Percentiles rank a stretch among this genome's conserved stretches.
Evolutionary conservation across 768 basidiomycete genomes (phyloP).

Genomic region (Saitozyma sp.): DNA sequence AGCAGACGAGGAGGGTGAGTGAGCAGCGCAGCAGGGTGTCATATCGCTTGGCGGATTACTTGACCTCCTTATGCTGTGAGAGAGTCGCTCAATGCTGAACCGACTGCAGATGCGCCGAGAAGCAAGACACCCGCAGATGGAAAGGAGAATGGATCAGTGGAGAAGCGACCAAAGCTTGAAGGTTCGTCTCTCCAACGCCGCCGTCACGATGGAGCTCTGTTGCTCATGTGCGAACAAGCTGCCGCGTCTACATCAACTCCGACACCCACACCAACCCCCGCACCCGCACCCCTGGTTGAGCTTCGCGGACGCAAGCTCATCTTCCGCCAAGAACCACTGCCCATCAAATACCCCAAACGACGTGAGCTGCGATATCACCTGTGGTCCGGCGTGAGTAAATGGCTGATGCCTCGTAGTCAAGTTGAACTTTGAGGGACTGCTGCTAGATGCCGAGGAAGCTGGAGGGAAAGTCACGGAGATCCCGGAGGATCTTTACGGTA

Average conservation of each 20-base stretch:
- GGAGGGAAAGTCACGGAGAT: conserved; percentile 14
- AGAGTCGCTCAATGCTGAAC: neutral
- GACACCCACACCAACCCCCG: neutral
- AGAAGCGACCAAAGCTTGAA: conserved; percentile 25
- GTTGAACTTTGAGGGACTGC: conserved; percentile 25
- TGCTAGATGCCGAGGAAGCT: conserved; percentile 36
- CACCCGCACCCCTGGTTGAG: conserved; percentile 21
- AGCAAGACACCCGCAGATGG: conserved; percentile 7
- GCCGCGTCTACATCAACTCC: neutral
- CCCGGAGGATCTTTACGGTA: conserved; percentile 28
- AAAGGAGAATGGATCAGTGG: conserved; percentile 18
- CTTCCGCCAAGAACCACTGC: conserved; percentile 24
- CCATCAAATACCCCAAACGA: conserved; percentile 19
- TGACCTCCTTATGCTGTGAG: neutral
- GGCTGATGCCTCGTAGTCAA: conserved; percentile 13
- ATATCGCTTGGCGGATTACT: neutral
- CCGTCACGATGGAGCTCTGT: neutral
- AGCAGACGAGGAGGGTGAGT: conserved; percentile 12
- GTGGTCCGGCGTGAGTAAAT: neutral
- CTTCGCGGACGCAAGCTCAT: conserved; percentile 30
- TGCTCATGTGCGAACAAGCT: neutral
- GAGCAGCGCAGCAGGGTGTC: neutral
- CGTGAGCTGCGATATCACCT: conserved; percentile 15
- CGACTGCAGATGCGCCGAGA: neutral
- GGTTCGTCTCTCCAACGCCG: conserved; percentile 7